Evolutionary conservation across 192 early-diverging fungal species (phyloP), one percentile per base, ranked within the genome.

Genomic region (Entomortierella beljakovae): DNA sequence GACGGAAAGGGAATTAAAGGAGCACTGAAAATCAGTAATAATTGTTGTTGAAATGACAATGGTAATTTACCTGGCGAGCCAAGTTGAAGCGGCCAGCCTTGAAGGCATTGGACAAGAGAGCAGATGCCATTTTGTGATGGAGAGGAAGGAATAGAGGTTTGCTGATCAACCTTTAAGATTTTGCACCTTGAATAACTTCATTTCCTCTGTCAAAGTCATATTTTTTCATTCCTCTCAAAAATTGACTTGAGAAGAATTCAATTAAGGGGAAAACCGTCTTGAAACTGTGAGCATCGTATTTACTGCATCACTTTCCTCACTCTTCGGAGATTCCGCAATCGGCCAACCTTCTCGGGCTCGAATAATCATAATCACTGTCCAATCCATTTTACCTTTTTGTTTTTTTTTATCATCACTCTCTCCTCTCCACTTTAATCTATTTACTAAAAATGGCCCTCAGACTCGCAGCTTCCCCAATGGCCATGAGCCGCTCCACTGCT

Each of bases 61-160:
- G n/a, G n/a, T n/a, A 5, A 15, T 38, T 23, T 79, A 79, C 75
- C 75, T 79, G 75, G 68, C 75, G 75, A 63, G 75, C 75, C 75
- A 69, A 63, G 75, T 52, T 65, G 62, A 70, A 55, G 60, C 75
- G 75, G 38, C 66, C 67, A 29, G 66, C 75, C 68, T 63, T 69
- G 75, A 79, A 79, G 75, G 75, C 75, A 61, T 59, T 58, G 66
- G 73, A 77, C 56, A 77, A 60, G 34, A 77, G 66, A 62, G 73
- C 53, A 33, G 73, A 77, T 49, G 73, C 73, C 73, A 77, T 77
- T 51, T 52, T 43, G 48, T 26, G 64, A n/a, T 49, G 35, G 59
- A 22, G 67, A 35, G 68, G 57, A 74, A 50, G 34, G 25, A 31
- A 40, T 38, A 53, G 52, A 53, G 43, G 57, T 33, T 34, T 20